Base-by-base conservation (phyloP, 495 filamentous ascomycete genomes). In the Podospora pseudopauciseta region DNA sequence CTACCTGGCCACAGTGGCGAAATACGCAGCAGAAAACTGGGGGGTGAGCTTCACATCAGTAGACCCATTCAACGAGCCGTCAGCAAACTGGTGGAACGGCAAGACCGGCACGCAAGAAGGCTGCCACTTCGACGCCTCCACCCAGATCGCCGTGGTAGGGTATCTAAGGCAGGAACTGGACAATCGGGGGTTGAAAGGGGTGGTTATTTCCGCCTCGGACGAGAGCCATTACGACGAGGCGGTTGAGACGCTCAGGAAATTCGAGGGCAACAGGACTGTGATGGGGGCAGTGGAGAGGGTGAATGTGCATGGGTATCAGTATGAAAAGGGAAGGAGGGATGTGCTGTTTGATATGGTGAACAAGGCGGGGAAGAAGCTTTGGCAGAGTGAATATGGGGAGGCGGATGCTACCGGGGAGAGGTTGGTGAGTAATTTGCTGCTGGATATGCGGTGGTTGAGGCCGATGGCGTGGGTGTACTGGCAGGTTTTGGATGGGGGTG, bases 341-440 rank as follows among this genome's bases (percentile, higher is more conserved):
- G 64, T 19, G 9, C 65, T 81, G 18, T 74, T 71, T 44, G 63
- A 56, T 11, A 64, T 75, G 13, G 75, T 68, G 5, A 49, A 53
- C 3, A 34, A 26, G 4, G 65, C 72, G 0, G 68, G 72, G 54
- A 78, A 80, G 64, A 76, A 68, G 64, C 67, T 80, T 9, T 80
- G 78, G 78, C 77, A 80, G 53, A 80, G 76, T 66, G 78, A 80
- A 69, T 80, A 80, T 66, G 78, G 78, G 26, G 78, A 80, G 61
- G 67, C 63, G 27, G 79, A 80, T 59, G 76, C 75, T 4, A 76
- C 75, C 4, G 77, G 78, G 32, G 15, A 69, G 44, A 58, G 65
- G 11, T 69, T 80, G 20, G 75, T 67, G 27, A 74, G 69, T 28
- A 80, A 80, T 58, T 65, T 80, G 54, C 63, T 80, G 32, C 69